Evolutionary conservation across 257 asterid genomes (phyloP).

Genomic region (Ophiorrhiza pumila): DNA sequence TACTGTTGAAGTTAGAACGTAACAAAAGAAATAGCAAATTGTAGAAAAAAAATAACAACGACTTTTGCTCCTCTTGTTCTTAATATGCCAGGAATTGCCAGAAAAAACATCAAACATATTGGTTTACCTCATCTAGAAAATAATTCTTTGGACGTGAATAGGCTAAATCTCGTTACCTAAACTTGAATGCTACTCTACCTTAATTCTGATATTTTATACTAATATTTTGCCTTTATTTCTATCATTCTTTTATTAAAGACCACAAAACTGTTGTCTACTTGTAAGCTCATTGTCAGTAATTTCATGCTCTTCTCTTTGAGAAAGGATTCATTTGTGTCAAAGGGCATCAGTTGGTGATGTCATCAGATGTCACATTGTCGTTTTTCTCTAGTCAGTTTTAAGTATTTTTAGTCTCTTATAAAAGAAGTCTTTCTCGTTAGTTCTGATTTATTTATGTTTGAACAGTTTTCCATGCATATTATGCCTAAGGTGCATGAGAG

Average conservation of each 20-base stretch:
- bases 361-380: not conserved
- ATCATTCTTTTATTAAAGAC: not conserved
- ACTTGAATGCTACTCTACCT: not conserved
- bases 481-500: slow-evolving; percentile 82
- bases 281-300: not conserved
- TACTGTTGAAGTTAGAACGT: too few relatives aligned
- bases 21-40: too few relatives aligned
- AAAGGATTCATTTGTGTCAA: not conserved
- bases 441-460: slow-evolving; percentile 8
- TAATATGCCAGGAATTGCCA: not conserved
- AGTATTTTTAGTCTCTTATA: not conserved
- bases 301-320: not conserved
- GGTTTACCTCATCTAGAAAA: not conserved
- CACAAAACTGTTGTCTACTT: not conserved
- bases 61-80: slow-evolving; percentile 10
- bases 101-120: not conserved
- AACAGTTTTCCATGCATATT: slow-evolving; percentile 76
- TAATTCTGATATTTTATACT: not conserved
- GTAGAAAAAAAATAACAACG: too few relatives aligned
- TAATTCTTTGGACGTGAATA: not conserved
- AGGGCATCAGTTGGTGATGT: not conserved
- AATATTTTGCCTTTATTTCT: not conserved
- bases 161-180: not conserved
- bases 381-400: not conserved
- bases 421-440: not conserved